Evolutionary conservation across 768 basidiomycete genomes (phyloP), one percentile per base, ranked within the genome.

Genomic region (Exsudoporus frostii): DNA sequence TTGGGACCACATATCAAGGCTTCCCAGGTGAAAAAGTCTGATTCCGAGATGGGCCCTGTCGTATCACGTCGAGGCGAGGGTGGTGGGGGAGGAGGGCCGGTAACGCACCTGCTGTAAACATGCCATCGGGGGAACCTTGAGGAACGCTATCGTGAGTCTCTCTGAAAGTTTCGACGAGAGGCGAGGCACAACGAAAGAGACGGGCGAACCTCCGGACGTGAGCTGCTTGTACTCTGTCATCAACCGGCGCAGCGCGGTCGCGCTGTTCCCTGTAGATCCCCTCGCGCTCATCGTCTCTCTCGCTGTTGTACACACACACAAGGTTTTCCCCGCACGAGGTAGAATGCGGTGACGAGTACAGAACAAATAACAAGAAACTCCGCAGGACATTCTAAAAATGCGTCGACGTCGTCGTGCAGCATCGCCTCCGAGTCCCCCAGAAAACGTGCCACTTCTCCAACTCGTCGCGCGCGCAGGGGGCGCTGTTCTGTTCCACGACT

Each of bases 11-110:
- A 86, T 48, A 98, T 93, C 61, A 98, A 78, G 8, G 94, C 93
- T 72, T 97, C 94, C 94, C 94, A 96, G 51, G 86, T 88, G 71
- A 97, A 92, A 76, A 98, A 92, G 71, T 97, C 92, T 51, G 87
- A 84, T 72, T 97, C 93, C 50, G 90, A 86, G 59, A 95, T 78
- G 36, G 93, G 93, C 1, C 93, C 93, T 88, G 65, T 58, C 22
- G 13, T 30, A 9, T 25, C 5, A 11, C 29, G 29, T 30, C 29
- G 10, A 29, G 10, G 2, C 10, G 29, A 11, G 29, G 6, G 29
- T 10, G 10, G 10, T 7, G 25, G 13, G 13, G 32, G 14, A 5
- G 32, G 32, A 5, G 11, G 13, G 20, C 7, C 4, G n/a, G 43
- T 22, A n/a, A 22, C 52, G 53, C 57, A 81, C 88, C 92, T 55